Percentiles rank a stretch among this genome's conserved stretches.
Conservation (phyloP, 768 basidiomycete species). For the Postia placenta region DNA sequence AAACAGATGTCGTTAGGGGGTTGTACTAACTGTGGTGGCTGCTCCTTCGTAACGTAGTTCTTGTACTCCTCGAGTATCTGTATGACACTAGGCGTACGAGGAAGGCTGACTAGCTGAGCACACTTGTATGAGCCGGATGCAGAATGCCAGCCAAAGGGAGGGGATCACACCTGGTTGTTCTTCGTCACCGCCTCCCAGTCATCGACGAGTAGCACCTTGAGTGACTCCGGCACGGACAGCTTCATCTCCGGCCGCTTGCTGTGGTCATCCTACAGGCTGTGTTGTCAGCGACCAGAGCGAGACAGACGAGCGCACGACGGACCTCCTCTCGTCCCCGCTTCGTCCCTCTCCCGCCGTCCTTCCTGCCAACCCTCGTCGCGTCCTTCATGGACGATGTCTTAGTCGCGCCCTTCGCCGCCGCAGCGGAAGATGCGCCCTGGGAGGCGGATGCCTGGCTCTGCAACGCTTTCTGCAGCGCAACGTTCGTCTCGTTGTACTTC, state of each 20-base stretch:
- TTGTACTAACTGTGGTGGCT: slow-evolving; percentile 29
- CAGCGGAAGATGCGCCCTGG: slow-evolving; percentile 29
- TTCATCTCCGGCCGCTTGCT: slow-evolving; percentile 84
- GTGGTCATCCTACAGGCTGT: slow-evolving; percentile 57
- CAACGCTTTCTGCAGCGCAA: slow-evolving; percentile 71
- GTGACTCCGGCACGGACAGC: slow-evolving; percentile 80
- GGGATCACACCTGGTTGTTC: slow-evolving; percentile 65
- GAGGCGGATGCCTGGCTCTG: slow-evolving; percentile 36
- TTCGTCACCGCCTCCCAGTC: slow-evolving; percentile 99
- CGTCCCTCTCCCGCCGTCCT: slow-evolving; percentile 62
- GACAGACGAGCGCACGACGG: slow-evolving; percentile 12
- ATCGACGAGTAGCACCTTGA: slow-evolving; percentile 87
- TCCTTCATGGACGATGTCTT: slow-evolving; percentile 17
- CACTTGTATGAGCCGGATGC: background rate
- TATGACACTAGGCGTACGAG: slow-evolving; percentile 72
- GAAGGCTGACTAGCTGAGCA: slow-evolving; percentile 76
- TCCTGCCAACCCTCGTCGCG: slow-evolving; percentile 29
- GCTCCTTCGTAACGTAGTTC: slow-evolving; percentile 45
- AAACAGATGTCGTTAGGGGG: background rate
- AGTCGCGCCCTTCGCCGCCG: slow-evolving; percentile 22
- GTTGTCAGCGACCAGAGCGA: background rate
- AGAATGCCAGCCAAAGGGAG: background rate
- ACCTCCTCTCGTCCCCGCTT: slow-evolving; percentile 76
- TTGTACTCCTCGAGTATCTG: slow-evolving; percentile 77
- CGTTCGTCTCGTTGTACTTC: slow-evolving; percentile 78